These are phyloP conservation scores for Diplotaxis tenuifolia DNA, from an alignment of 345 rosid species.

Conservation along the genomic window DNA sequence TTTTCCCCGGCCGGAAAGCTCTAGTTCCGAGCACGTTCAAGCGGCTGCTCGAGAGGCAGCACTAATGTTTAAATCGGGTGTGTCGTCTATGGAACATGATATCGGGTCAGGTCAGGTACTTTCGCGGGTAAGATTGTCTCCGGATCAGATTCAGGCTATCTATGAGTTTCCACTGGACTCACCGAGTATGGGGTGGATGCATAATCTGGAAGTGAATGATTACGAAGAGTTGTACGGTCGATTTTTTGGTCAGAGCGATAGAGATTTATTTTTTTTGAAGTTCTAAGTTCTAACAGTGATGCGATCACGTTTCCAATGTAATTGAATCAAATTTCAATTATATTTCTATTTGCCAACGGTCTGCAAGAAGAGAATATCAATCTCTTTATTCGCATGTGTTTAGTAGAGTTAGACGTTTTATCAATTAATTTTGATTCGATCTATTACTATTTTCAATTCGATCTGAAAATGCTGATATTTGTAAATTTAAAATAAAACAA, in stretches of 20 bases:
- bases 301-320: no score
- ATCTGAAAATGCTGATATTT: no score
- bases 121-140: conserved; percentile 55
- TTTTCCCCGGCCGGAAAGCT: conserved; percentile 58
- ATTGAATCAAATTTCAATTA: no score
- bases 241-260: conserved; percentile 23
- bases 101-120: conserved; percentile 34
- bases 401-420: no score
- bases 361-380: no score
- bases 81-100: conserved; percentile 13
- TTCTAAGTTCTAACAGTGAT: no score
- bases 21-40: conserved; percentile 59
- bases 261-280: conserved; percentile 3
- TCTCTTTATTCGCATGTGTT: no score
- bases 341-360: no score
- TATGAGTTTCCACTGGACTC: conserved; percentile 78
- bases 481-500: no score
- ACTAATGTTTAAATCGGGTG: conserved; percentile 27
- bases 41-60: conserved; percentile 74
- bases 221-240: conserved; percentile 33
- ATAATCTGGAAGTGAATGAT: conserved; percentile 31
- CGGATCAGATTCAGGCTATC: conserved; percentile 78
- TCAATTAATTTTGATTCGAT: no score
- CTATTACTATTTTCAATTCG: no score
- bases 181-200: conserved; percentile 61